Percentiles rank a stretch among this genome's conserved stretches.
Evolutionary conservation across 164 flowering plant genomes (phyloP).

Genomic region (Vitis labrusca): DNA sequence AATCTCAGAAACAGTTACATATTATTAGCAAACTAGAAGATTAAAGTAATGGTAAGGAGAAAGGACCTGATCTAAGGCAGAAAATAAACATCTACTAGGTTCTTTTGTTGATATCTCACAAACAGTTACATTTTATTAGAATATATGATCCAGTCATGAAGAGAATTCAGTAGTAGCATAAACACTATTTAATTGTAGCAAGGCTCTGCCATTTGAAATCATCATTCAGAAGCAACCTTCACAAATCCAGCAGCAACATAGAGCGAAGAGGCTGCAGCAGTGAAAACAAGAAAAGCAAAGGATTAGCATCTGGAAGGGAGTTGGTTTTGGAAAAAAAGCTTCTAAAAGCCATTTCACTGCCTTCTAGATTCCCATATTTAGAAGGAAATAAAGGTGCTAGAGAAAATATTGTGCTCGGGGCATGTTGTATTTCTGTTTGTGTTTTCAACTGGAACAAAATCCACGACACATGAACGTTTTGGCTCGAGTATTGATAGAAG

Average conservation of each 20-base stretch:
- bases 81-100: neutral
- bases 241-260: slow-evolving; percentile 61
- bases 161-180: neutral
- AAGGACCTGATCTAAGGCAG: neutral
- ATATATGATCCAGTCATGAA: too few relatives aligned
- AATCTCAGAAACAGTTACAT: too few relatives aligned
- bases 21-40: too few relatives aligned
- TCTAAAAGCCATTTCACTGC: too few relatives aligned
- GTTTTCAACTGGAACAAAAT: too few relatives aligned
- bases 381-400: too few relatives aligned
- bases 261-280: slow-evolving; percentile 40
- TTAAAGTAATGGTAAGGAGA: too few relatives aligned
- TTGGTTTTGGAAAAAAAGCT: neutral
- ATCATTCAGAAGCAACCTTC: slow-evolving; percentile 33
- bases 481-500: neutral
- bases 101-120: neutral
- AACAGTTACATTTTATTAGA: neutral
- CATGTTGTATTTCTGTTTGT: too few relatives aligned
- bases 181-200: too few relatives aligned
- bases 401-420: neutral
- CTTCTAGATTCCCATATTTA: too few relatives aligned
- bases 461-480: too few relatives aligned
- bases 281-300: neutral
- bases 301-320: neutral
- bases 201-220: neutral